These are phyloP conservation scores for Microsporum ferrugineum DNA, from an alignment of 2,329 filamentous ascomycete species.

Conservation along the genomic window DNA sequence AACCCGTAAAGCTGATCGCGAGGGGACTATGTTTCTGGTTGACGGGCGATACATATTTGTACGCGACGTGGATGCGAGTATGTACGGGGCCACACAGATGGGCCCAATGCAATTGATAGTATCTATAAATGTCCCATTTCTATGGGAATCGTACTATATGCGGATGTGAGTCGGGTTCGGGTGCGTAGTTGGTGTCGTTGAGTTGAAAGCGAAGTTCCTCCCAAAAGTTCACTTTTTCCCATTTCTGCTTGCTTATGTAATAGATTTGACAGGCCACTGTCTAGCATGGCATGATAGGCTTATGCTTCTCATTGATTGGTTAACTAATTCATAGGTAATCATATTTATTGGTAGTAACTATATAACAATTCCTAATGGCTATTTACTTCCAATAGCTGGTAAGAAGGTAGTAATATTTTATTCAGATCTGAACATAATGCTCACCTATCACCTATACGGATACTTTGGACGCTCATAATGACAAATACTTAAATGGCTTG, in stretches of 20 bases:
- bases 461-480: too few relatives aligned
- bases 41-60: constrained; percentile 18
- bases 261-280: background rate
- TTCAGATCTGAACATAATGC: too few relatives aligned
- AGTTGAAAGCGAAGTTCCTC: background rate
- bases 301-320: too few relatives aligned
- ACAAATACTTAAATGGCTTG: too few relatives aligned
- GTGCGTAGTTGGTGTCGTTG: background rate
- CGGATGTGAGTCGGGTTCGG: background rate
- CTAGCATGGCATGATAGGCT: too few relatives aligned
- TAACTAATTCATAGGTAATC: too few relatives aligned
- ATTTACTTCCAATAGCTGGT: too few relatives aligned
- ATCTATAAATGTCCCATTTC: background rate
- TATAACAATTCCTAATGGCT: too few relatives aligned
- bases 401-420: too few relatives aligned
- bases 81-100: background rate
- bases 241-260: background rate
- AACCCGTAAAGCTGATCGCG: constrained; percentile 34
- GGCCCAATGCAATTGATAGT: background rate
- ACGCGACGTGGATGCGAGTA: background rate
- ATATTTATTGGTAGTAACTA: too few relatives aligned
- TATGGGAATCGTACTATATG: background rate
- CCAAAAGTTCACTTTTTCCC: background rate
- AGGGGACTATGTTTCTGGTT: constrained; percentile 30
- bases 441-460: too few relatives aligned